Percentiles rank a stretch among this genome's conserved stretches.
These are phyloP conservation scores for Cronartium quercuum DNA, from an alignment of 1,284 basidiomycete genomes.

Conservation along the genomic window DNA sequence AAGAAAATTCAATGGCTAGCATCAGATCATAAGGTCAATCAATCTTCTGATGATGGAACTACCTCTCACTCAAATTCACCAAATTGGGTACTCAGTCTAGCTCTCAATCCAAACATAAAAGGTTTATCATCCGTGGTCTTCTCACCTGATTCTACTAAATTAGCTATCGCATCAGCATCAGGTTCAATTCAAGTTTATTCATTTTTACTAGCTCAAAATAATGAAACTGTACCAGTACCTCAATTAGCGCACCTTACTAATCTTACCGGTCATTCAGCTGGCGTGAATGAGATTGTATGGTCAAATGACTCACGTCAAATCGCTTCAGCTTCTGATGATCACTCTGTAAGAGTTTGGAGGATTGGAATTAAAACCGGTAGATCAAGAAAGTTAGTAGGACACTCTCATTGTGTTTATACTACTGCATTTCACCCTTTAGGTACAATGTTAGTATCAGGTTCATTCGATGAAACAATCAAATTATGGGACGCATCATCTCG, in stretches of 20 bases:
- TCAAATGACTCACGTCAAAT: slow-evolving; percentile 71
- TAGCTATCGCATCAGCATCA: slow-evolving; percentile 49
- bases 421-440: slow-evolving; percentile 82
- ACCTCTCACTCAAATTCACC: background rate
- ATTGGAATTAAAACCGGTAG: slow-evolving; percentile 57
- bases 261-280: slow-evolving; percentile 47
- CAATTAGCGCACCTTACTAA: background rate
- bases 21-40: background rate
- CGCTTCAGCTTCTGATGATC: slow-evolving; percentile 85
- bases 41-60: background rate
- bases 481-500: slow-evolving; percentile 90
- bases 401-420: slow-evolving; percentile 90
- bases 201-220: background rate
- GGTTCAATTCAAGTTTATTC: background rate
- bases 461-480: slow-evolving; percentile 88
- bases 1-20: too few species aligned
- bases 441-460: slow-evolving; percentile 82
- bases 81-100: background rate
- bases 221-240: too few species aligned
- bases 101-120: slow-evolving; percentile 45
- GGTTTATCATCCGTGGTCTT: slow-evolving; percentile 53
- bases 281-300: slow-evolving; percentile 83
- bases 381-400: slow-evolving; percentile 61
- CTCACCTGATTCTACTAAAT: slow-evolving; percentile 51
- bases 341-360: slow-evolving; percentile 73